Base-by-base conservation (phyloP, 331 rosid species). In the Acacia pycnantha region DNA sequence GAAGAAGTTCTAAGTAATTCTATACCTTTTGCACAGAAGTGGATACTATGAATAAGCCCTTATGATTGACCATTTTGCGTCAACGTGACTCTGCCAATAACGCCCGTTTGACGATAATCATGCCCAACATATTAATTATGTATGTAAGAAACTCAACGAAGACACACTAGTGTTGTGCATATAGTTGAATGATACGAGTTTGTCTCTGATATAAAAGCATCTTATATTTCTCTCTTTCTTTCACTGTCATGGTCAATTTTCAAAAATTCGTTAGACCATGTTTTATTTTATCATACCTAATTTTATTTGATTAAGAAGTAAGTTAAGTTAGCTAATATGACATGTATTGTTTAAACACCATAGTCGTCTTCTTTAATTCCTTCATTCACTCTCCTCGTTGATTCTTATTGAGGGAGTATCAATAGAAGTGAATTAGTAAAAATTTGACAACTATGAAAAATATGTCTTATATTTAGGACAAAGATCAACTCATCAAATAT, bases 31-130 rank as follows among this genome's bases (percentile, higher is more conserved):
- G 68, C 11, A 11, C 16, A 1, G 14, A 62, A 27, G 29, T 53
- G 35, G 53, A 70, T 70, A 76, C 82, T 58, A 27, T 35, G 82
- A 77, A 70, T 69, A 22, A 46, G 73, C 70, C 67, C 64, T 37
- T 29, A 44, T 21, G 13, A 24, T 12, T 2, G 70, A 66, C 77
- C n/a, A 82, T 40, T 53, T 67, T 51, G 70, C 33, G 59, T 29
- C 13, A 15, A 77, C 47, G 35, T 58, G 79, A 77, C 50, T 77
- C 74, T 12, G 19, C 74, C 58, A 46, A 56, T 15, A 33, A 47
- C 73, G 19, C 58, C 13, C 48, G 62, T 58, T 56, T 44, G 73
- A 82, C 47, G 66, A 82, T 24, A 77, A 74, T 41, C n/a, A 13
- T 14, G 21, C 12, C 35, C 12, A 18, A 47, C 8, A 11, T 48